A percentile compares a stretch with the other conserved stretches of the same genome.
Conservation (phyloP, 2,329 filamentous ascomycete species). For the Alternaria triticina region DNA sequence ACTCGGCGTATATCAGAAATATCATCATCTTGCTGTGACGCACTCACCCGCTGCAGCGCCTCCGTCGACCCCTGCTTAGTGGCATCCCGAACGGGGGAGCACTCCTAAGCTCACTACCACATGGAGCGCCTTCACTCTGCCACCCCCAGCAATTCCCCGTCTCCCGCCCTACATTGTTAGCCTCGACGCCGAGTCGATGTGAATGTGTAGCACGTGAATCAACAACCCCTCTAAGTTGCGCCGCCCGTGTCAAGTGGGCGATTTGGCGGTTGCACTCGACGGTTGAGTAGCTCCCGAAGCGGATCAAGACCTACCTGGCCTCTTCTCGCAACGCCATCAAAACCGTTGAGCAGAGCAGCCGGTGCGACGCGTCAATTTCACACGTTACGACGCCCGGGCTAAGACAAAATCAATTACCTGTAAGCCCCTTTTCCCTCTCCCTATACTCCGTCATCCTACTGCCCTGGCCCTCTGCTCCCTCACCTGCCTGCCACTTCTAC, state of each 20-base stretch:
- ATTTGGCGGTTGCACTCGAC: conserved; percentile 16
- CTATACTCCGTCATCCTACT: conserved; percentile 8
- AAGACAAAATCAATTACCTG: conserved; percentile 13
- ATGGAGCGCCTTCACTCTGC: conserved; percentile 29
- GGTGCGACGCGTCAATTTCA: conserved; percentile 13
- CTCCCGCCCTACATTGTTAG: conserved; percentile 11
- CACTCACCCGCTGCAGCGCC: conserved; percentile 2
- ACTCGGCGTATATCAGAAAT: neutral
- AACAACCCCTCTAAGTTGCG: neutral
- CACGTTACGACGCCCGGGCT: conserved; percentile 10
- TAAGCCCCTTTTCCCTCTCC: conserved; percentile 13
- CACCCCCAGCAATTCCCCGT: conserved; percentile 19
- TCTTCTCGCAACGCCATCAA: conserved; percentile 21
- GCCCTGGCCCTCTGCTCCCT: neutral
- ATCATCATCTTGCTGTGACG: neutral
- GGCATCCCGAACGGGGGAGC: conserved; percentile 24
- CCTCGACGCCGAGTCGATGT: conserved; percentile 1
- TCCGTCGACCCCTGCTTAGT: conserved; percentile 18
- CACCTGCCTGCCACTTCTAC: neutral
- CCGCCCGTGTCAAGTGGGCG: conserved; percentile 1
- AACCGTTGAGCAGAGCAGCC: conserved; percentile 11
- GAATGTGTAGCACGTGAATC: neutral
- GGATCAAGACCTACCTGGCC: conserved; percentile 31
- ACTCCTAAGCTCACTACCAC: conserved; percentile 30
- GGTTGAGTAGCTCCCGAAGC: conserved; percentile 25